Base-by-base conservation (phyloP, 2,329 filamentous ascomycete species). In the Thielaviopsis musarum region DNA sequence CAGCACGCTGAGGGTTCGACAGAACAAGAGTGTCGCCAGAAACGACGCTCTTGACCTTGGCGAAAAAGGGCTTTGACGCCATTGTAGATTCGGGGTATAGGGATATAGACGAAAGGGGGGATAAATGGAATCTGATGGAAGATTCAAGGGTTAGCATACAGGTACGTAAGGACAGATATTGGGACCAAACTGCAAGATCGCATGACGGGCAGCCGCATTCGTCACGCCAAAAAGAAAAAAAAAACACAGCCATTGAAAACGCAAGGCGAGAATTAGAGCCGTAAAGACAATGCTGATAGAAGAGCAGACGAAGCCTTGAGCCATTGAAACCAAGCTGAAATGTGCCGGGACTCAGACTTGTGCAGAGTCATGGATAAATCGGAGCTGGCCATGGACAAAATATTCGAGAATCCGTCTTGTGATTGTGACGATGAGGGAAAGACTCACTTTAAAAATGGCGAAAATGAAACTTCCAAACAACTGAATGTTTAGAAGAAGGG, bases 21-120 rank as follows among this genome's bases (percentile, higher is more conserved):
- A 97, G 76, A 64, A 97, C 77, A 66, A 97, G 74, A 28, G 91
- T 95, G 76, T 97, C 93, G 67, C 93, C 93, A 68, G 91, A 96
- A 68, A 94, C 77, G 66, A 95, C 88, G 70, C 86, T 88, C 79
- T 98, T 98, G 73, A 97, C 91, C 68, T 84, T 87, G 70, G 84
- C 82, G 70, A 82, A 72, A 66, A 81, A 80, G 58, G 72, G 71
- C 70, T 78, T 79, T 54, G 51, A 30, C 52, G 57, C 54, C 62
- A 63, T 62, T 49, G 30, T 60, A 57, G 24, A 52, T 58, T 45
- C 30, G 28, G 49, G n/a, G 58, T 41, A 52, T 17, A 55, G 24
- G 26, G 26, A 28, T 28, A 28, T 28, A 28, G 7, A 28, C 22
- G 24, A 22, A 17, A n/a, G n/a, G 22, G 21, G 22, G 61, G 71